These are phyloP conservation scores for Saksenaea oblongispora DNA, from an alignment of 371 early-diverging fungal species.

Conservation along the genomic window DNA sequence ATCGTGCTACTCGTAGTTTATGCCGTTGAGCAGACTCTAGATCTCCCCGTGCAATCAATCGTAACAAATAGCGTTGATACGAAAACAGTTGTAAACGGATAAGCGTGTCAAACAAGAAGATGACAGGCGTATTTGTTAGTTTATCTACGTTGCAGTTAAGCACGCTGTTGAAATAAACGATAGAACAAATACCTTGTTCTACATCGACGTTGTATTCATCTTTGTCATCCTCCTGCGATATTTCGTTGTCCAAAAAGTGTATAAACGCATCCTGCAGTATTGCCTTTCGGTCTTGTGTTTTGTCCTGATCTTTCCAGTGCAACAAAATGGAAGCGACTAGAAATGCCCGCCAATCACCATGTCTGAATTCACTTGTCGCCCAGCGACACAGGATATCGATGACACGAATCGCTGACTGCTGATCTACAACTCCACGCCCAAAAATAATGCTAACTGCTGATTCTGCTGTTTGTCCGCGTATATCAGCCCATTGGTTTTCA, in stretches of 20 bases:
- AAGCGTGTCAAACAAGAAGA: conserved; percentile 58
- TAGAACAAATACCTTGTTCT: background rate
- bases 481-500: conserved; percentile 36
- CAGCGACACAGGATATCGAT: conserved; percentile 55
- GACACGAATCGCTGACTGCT: conserved; percentile 13
- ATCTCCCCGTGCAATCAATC: conserved; percentile 70
- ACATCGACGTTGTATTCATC: conserved; percentile 5
- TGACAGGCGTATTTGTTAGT: conserved; percentile 14
- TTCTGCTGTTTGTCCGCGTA: conserved; percentile 35
- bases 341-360: conserved; percentile 63
- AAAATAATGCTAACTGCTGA: conserved; percentile 32
- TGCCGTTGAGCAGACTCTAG: conserved; percentile 45
- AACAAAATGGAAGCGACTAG: conserved; percentile 54
- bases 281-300: conserved; percentile 14
- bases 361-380: conserved; percentile 56
- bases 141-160: background rate
- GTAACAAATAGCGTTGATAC: conserved; percentile 59
- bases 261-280: conserved; percentile 49
- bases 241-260: conserved; percentile 40
- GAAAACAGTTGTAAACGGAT: conserved; percentile 62
- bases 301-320: conserved; percentile 49
- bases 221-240: conserved; percentile 4
- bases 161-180: background rate
- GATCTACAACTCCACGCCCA: conserved; percentile 15
- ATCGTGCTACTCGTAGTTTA: conserved; percentile 44